Percentiles rank a stretch among this genome's conserved stretches.
Evolutionary conservation across 208 protist species (phyloP).

Genomic region (Kentomonas sorsogonicus): DNA sequence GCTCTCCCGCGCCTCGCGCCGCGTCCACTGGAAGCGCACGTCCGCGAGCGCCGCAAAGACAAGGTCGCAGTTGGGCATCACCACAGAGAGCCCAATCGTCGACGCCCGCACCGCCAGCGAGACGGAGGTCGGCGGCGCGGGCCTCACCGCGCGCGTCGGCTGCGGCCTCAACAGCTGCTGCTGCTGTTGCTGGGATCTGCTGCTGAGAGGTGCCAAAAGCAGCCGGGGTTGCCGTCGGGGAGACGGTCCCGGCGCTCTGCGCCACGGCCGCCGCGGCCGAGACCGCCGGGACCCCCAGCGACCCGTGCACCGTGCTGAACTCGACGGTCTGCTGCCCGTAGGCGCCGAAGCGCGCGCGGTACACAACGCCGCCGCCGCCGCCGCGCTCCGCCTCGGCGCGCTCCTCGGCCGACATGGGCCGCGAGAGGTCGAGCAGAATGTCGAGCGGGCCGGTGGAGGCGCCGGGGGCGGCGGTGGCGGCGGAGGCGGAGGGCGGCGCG

Average conservation of each 20-base stretch:
- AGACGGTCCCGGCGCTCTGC: too few relatives aligned
- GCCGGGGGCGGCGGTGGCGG: not conserved
- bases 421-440: constrained; percentile 25
- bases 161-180: too few relatives aligned
- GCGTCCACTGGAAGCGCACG: constrained; percentile 54
- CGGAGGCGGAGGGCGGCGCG: too few relatives aligned
- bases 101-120: constrained; percentile 26
- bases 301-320: constrained; percentile 18
- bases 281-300: constrained; percentile 11
- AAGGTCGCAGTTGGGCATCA: constrained; percentile 55
- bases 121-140: too few relatives aligned
- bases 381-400: constrained; percentile 22
- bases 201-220: too few relatives aligned
- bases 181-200: too few relatives aligned
- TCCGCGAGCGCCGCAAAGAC: constrained; percentile 66
- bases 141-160: too few relatives aligned
- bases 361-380: too few relatives aligned
- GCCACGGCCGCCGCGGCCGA: too few relatives aligned
- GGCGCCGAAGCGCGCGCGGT: constrained; percentile 40
- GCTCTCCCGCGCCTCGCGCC: constrained; percentile 37
- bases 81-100: constrained; percentile 52
- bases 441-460: constrained; percentile 8
- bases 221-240: too few relatives aligned
- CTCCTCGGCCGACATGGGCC: constrained; percentile 23
- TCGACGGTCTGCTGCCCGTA: constrained; percentile 65